These are phyloP conservation scores for Parachaetomium inaequale DNA, from an alignment of 495 filamentous ascomycete species.

Conservation along the genomic window DNA sequence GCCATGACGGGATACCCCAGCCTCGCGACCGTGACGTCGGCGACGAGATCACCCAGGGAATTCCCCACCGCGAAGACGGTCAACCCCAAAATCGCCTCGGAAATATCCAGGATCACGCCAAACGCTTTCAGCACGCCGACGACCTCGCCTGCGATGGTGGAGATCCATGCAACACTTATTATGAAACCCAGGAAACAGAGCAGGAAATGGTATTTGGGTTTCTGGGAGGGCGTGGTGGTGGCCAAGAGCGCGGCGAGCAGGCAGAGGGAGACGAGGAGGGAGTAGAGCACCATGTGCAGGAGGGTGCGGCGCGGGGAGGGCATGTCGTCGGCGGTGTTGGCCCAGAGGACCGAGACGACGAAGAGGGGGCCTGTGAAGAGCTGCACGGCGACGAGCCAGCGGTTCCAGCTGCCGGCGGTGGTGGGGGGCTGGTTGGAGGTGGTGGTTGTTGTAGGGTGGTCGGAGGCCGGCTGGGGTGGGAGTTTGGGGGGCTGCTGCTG, in stretches of 20 bases:
- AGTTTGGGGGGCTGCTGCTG: too few relatives aligned
- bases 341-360: slow-evolving; percentile 72
- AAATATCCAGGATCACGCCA: slow-evolving; percentile 88
- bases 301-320: slow-evolving; percentile 41
- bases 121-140: slow-evolving; percentile 92
- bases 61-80: slow-evolving; percentile 98
- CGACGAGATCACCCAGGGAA: slow-evolving; percentile 89
- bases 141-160: slow-evolving; percentile 92
- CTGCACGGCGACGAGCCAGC: slow-evolving; percentile 83
- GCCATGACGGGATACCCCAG: slow-evolving; percentile 98
- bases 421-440: slow-evolving; percentile 22
- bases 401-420: slow-evolving; percentile 63
- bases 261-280: slow-evolving; percentile 65
- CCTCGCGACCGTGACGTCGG: slow-evolving; percentile 88
- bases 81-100: slow-evolving; percentile 90
- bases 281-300: slow-evolving; percentile 61
- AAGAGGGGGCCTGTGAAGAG: slow-evolving; percentile 87
- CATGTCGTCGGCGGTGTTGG: slow-evolving; percentile 55
- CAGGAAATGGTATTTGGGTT: slow-evolving; percentile 64
- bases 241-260: slow-evolving; percentile 60
- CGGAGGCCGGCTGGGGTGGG: slow-evolving; percentile 14
- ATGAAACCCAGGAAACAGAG: slow-evolving; percentile 88
- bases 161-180: slow-evolving; percentile 92
- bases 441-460: slow-evolving; percentile 20
- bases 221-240: slow-evolving; percentile 55